A percentile compares a stretch with the other conserved stretches of the same genome.
Evolutionary conservation across 2,329 filamentous ascomycete genomes (phyloP).

Genomic region (Tolypocladium nubicola): DNA sequence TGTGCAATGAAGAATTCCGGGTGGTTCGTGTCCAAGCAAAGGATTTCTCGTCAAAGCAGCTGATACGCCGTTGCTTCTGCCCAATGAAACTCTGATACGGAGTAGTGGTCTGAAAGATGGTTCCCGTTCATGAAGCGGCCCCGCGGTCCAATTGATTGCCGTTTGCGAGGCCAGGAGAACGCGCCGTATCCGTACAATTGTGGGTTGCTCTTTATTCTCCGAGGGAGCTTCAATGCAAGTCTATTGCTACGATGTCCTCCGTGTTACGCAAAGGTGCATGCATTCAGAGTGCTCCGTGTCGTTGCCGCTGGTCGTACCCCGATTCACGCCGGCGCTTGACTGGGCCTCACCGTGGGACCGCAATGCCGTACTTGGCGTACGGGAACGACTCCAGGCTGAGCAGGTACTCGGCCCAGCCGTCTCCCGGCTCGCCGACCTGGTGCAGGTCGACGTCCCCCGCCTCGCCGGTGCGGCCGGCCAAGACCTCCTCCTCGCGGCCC

Average conservation of each 20-base stretch:
- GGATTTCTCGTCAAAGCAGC: no score
- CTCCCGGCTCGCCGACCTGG: constrained; percentile 44
- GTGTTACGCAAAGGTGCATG: neutral
- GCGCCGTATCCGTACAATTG: neutral
- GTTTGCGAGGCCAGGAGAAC: no score
- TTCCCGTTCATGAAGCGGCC: no score
- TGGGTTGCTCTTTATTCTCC: neutral
- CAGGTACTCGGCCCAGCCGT: constrained; percentile 51
- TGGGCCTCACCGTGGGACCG: constrained; percentile 19
- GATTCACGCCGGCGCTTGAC: neutral
- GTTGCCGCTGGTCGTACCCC: neutral
- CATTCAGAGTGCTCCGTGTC: neutral
- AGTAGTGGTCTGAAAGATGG: no score
- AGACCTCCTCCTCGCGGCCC: constrained; percentile 67
- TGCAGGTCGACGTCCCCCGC: constrained; percentile 44
- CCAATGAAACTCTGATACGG: neutral
- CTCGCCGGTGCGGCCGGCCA: constrained; percentile 72
- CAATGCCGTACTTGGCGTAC: constrained; percentile 48
- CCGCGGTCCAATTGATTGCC: no score
- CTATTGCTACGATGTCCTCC: neutral
- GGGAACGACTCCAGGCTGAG: constrained; percentile 42
- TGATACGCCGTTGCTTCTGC: neutral
- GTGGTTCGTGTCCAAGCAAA: neutral
- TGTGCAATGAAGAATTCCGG: no score
- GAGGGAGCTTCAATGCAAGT: neutral